Evolutionary conservation across 2,329 filamentous ascomycete genomes (phyloP), one percentile per base, ranked within the genome.

Genomic region (Diaporthe caulivora): DNA sequence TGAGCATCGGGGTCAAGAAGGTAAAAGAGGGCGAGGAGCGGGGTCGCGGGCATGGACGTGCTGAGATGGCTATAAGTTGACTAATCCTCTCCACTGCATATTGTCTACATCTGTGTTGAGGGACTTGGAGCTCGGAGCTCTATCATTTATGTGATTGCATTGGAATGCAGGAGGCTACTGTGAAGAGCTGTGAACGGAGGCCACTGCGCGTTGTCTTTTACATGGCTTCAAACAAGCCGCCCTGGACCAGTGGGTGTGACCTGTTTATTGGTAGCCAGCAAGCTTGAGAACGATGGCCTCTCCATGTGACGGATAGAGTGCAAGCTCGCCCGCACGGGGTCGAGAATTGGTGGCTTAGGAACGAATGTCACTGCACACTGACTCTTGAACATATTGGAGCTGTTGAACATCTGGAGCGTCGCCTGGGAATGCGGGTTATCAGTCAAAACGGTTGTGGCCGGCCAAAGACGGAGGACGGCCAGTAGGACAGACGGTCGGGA

Each of bases 31-130:
- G 21, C 44, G 21, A 65, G 44, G 37, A 51, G 60, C 60, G 60
- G 60, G 60, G 60, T 37, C 60, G 26, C 6, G 26, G 15, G 24
- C 2, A 24, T 29, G 15, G 37, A 24, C 15, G 37, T 62, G 57
- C 57, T 62, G 15, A 62, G 40, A 44, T 44, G 40, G 37, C 15
- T 62, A 40, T 62, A 44, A 62, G 57, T 62, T 62, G 57, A 62
- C 57, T 62, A 62, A 62, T 62, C 24, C 57, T 62, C 57, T 44
- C 57, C 57, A 62, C 57, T 11, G n/a, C 3, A 18, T 11, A 13
- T 15, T 42, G 55, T 8, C 55, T n/a, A 26, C 34, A 60, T 42
- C 55, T 17, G 21, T 17, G 57, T 26, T 29, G 34, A 17, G 21
- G 55, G 55, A 60, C 2, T 29, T 53, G 51, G 51, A 29, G 51